Percentiles rank a stretch among this genome's conserved stretches.
These are phyloP conservation scores for Cyberlindnera maclurae DNA, from an alignment of 805 yeast genomes.

Conservation along the genomic window DNA sequence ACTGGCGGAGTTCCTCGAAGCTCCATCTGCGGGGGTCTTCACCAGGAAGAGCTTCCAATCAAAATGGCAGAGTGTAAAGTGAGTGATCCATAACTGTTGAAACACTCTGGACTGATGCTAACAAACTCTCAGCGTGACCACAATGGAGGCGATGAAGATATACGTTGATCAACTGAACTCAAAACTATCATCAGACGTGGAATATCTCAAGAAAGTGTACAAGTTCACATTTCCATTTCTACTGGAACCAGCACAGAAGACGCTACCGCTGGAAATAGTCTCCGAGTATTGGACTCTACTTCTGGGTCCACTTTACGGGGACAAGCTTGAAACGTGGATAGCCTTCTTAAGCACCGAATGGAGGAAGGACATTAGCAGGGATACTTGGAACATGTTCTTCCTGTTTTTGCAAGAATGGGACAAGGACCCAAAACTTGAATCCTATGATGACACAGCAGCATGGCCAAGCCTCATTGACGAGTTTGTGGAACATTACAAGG, in stretches of 20 bases:
- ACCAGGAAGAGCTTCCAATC: constrained; percentile 39
- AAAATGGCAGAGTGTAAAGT: constrained; percentile 43
- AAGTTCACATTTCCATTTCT: constrained; percentile 63
- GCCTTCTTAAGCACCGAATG: constrained; percentile 39
- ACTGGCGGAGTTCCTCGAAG: constrained; percentile 59
- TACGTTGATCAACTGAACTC: constrained; percentile 28
- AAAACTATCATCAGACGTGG: constrained; percentile 29
- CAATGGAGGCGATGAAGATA: constrained; percentile 41
- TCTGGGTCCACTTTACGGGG: constrained; percentile 29
- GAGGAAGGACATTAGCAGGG: constrained; percentile 51
- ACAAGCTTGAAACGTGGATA: constrained; percentile 48
- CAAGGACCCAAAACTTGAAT: constrained; percentile 43
- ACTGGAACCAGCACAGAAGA: constrained; percentile 52
- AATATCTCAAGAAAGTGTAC: constrained; percentile 53
- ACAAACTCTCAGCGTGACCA: constrained; percentile 6
- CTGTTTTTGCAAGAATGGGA: constrained; percentile 51
- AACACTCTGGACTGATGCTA: neutral
- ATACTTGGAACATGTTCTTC: constrained; percentile 80
- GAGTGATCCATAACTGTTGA: neutral
- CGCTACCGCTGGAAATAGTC: constrained; percentile 53
- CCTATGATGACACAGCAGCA: constrained; percentile 74
- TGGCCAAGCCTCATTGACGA: constrained; percentile 92
- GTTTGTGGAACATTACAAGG: constrained; percentile 51
- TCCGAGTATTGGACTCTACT: constrained; percentile 73
- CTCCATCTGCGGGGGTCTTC: constrained; percentile 64